Evolutionary conservation across 768 basidiomycete genomes (phyloP).

Genomic region (Candolleomyces efflorescens): DNA sequence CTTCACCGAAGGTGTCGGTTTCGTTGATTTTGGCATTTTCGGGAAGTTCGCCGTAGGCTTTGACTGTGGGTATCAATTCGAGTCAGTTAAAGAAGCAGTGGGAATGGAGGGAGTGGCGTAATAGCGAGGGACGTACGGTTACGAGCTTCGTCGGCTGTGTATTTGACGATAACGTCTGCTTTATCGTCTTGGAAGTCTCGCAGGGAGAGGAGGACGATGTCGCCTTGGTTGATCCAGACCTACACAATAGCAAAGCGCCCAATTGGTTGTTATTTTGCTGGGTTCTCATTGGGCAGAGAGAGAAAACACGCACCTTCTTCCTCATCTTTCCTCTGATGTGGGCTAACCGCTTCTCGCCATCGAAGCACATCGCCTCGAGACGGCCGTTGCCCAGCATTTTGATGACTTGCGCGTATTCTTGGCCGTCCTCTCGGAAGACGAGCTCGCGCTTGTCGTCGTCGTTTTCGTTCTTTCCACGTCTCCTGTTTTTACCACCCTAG

Average conservation of each 20-base stretch:
- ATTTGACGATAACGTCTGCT: conserved; percentile 99
- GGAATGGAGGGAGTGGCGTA: background rate
- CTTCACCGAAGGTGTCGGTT: conserved; percentile 89
- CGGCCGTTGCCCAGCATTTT: conserved; percentile 99
- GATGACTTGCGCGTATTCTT: conserved; percentile 96
- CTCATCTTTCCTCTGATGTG: conserved; percentile 99
- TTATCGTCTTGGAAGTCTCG: conserved; percentile 99
- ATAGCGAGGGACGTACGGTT: conserved; percentile 49
- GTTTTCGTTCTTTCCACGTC: conserved; percentile 99
- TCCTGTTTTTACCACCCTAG: conserved; percentile 97
- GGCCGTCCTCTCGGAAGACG: conserved; percentile 97
- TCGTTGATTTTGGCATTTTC: conserved; percentile 97
- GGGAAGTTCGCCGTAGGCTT: conserved; percentile 97
- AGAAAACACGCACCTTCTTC: conserved; percentile 76
- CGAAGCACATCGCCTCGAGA: conserved; percentile 94
- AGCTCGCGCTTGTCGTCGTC: conserved; percentile 98
- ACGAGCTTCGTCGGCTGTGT: conserved; percentile 92
- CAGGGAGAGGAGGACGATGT: conserved; percentile 90
- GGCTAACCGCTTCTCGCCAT: conserved; percentile 95
- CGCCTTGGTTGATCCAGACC: conserved; percentile 99
- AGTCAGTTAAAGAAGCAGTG: background rate
- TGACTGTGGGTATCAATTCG: conserved; percentile 48
- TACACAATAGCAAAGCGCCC: too few species aligned
- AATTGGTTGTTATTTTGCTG: too few species aligned
- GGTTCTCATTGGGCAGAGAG: too few species aligned